Base-by-base conservation (phyloP, 1,284 basidiomycete species). In the Neonothopanus nambi region DNA sequence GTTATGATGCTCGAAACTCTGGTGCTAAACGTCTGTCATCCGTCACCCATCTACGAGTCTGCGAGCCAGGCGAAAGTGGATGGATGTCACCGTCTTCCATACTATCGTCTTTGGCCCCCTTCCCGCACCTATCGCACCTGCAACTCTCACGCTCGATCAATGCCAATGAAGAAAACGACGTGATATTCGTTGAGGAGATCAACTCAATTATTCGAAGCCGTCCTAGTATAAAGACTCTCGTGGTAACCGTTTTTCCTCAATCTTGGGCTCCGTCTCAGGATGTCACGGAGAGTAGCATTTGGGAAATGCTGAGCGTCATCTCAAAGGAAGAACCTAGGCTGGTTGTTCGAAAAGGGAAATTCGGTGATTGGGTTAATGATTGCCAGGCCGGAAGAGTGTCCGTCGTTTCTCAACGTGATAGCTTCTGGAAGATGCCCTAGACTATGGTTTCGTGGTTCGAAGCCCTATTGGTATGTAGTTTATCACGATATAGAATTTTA, bases 91-190 rank as follows among this genome's bases (percentile, higher is more conserved):
- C 75, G 2, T 59, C 59, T 37, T 59, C 64, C 13, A 69, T 73
- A 20, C 60, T 77, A n/a, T 50, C 57, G 12, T 58, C 66, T 13
- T 69, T 76, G 43, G 70, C 70, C 7, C 37, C 60, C 9, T 61
- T 69, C 1, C 69, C 68, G 3, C 59, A 63, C 23, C 67, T 78
- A 9, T 68, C 75, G 5, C 70, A 77, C 55, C 62, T 78, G n/a
- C 68, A 74, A 39, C 62, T 78, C 18, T 60, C 72, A 1, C 72
- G 76, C 24, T 68, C 71, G 4, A 65, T 70, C 18, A 64, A 73
- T 44, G 70, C 71, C 2, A 77, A 77, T 56, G 65, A 68, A 52
- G 71, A 69, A 33, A 78, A 77, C 54, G 76, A 78, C 57, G 37
- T 54, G 5, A 59, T 65, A n/a, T 77, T 78, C 52, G 63, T 64